Evolutionary conservation across 2,329 filamentous ascomycete genomes (phyloP), one percentile per base, ranked within the genome.

Genomic region (Blastomyces gilchristii): DNA sequence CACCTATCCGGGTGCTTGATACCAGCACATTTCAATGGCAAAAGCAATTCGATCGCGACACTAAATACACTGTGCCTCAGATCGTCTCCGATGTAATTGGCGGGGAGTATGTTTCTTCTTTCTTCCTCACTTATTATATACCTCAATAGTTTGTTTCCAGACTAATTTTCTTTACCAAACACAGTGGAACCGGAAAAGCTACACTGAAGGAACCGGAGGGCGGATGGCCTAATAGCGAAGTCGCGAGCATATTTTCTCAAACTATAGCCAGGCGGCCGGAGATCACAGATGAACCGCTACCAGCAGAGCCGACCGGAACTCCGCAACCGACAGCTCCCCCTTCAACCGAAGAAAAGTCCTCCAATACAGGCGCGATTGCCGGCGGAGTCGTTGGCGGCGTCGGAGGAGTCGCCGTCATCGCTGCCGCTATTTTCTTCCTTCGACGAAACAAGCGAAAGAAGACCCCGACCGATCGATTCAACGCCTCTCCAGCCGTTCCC

Each of bases 351-450:
- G 2, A 47, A 18, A 61, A 61, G 16, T 58, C 61, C 14, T 54
- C 49, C 18, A 65, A 69, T 49, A 64, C 62, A 4, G 68, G 67
- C 9, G 64, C 68, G 28, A 70, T 70, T 45, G 67, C 68, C 6
- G 68, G 68, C 6, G 68, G 68, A 31, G 68, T 69, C 9, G 66
- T 69, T 9, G 68, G 68, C 25, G 68, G 61, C 22, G n/a, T 64
- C 6, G 61, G 34, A 47, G 63, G 63, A 18, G 4, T 61, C 28
- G 63, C 61, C 28, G 28, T 64, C 9, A 63, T 64, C 25, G 31
- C 39, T 31, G 61, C 18, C 18, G 34, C 53, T 16, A 28, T 63
- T 34, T 64, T 56, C 43, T 64, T 64, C 39, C 34, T 60, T 18
- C 43, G 34, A 39, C 12, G 60, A 28, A 45, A 25, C 25, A 56